Evolutionary conservation across 495 filamentous ascomycete species (phyloP).

Genomic region (Podospora bellae-mahoneyi): DNA sequence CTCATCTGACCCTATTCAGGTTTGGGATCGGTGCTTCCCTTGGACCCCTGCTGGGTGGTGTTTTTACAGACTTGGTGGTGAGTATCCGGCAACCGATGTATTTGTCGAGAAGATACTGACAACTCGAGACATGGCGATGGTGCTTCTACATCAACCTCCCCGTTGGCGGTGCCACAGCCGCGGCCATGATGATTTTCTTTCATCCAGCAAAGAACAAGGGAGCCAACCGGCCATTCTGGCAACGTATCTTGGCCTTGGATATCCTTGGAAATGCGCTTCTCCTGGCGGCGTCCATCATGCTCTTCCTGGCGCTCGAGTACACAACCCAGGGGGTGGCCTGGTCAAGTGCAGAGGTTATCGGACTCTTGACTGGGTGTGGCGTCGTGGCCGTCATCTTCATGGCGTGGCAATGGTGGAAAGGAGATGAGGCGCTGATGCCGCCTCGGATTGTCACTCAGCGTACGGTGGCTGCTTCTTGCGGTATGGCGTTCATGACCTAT

Average conservation of each 20-base stretch:
- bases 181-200: constrained; percentile 44
- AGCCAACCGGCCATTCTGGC: constrained; percentile 19
- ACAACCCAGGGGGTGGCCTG: constrained; percentile 46
- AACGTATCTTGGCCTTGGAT: constrained; percentile 45
- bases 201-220: constrained; percentile 27
- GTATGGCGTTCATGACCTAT: constrained; percentile 38
- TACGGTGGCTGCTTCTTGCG: constrained; percentile 52
- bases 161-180: constrained; percentile 36
- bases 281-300: constrained; percentile 39
- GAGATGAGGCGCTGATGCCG: constrained; percentile 36
- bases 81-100: not conserved
- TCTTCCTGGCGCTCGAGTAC: constrained; percentile 49
- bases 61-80: constrained; percentile 48
- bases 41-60: constrained; percentile 48
- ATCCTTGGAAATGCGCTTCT: constrained; percentile 47
- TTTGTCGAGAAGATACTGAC: not conserved
- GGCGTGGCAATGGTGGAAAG: constrained; percentile 20
- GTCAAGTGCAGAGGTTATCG: constrained; percentile 34
- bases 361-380: constrained; percentile 44
- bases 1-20: constrained; percentile 36
- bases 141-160: constrained; percentile 56
- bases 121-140: constrained; percentile 46
- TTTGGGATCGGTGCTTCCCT: constrained; percentile 44
- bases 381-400: constrained; percentile 21
- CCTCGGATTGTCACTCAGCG: constrained; percentile 52